Evolutionary conservation across 2,329 filamentous ascomycete species (phyloP).

Genomic region (Xylaria sp.): DNA sequence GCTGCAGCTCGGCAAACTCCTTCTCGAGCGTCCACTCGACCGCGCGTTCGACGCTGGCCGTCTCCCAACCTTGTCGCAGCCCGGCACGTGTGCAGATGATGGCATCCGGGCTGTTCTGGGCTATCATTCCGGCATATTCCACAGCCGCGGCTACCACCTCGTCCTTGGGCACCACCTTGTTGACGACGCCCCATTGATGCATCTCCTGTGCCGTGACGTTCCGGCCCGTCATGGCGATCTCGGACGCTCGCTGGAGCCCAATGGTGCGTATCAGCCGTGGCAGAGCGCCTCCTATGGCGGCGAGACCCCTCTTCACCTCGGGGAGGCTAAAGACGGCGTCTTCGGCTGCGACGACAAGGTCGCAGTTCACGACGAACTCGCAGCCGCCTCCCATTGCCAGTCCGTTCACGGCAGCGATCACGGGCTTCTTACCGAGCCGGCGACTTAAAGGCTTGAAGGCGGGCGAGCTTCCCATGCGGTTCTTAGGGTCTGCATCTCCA

Average conservation of each 20-base stretch:
- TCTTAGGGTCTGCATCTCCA: conserved; percentile 37
- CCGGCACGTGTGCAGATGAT: conserved; percentile 45
- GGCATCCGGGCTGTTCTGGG: conserved; percentile 43
- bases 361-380: conserved; percentile 69
- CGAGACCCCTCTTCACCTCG: conserved; percentile 42
- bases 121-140: conserved; percentile 73
- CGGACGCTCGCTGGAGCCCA: conserved; percentile 42
- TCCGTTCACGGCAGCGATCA: conserved; percentile 72
- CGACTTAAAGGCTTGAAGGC: conserved; percentile 55
- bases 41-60: conserved; percentile 43
- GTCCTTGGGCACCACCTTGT: conserved; percentile 42
- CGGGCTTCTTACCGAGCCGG: conserved; percentile 67
- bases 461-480: conserved; percentile 38
- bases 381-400: conserved; percentile 69
- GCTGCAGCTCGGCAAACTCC: conserved; percentile 47
- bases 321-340: conserved; percentile 63
- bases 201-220: conserved; percentile 44
- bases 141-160: conserved; percentile 77
- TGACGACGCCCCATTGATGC: conserved; percentile 42
- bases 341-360: conserved; percentile 66
- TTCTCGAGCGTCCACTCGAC: conserved; percentile 45
- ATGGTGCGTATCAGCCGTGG: conserved; percentile 41
- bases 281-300: conserved; percentile 43
- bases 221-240: conserved; percentile 43
- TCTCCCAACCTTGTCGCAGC: conserved; percentile 44